Evolutionary conservation across 306 rosid genomes (phyloP), one percentile per base, ranked within the genome.

Genomic region (Astragalus glycyphyllos): DNA sequence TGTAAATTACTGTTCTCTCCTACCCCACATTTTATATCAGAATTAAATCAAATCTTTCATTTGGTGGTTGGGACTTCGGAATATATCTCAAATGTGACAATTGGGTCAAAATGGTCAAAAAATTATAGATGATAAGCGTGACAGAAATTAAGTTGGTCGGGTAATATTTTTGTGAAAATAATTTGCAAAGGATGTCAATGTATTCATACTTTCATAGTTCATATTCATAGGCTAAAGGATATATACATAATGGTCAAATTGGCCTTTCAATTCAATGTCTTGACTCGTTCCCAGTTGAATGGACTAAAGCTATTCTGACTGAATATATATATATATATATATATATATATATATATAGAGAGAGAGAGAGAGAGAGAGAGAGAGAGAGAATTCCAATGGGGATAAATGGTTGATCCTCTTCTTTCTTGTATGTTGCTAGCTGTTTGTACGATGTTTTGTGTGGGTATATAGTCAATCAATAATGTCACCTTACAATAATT

Each of bases 1-100:
- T 55, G n/a, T 12, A 65, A 54, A 65, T 55, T 74, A 74, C 79
- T 11, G 11, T 65, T 65, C 53, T 46, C 44, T 54, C 72, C 49
- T 74, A 6, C 48, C 65, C 49, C 48, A 6, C 63, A 44, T 73
- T 60, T 35, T 59, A 17, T 41, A 42, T 63, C 14, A 11, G 69
- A 63, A 63, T 63, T 42, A 63, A 63, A 17, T 62, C 51, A 17
- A 41, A n/a, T n/a, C n/a, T n/a, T n/a, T 41, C 51, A 62, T 62
- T 62, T 41, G 68, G 51, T 60, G 49, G 67, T 60, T 60, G 67
- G 10, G 10, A 38, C 6, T 37, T 60, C 38, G 10, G n/a, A 48
- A 60, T 16, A 38, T 46, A 59, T 37, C n/a, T n/a, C n/a, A n/a
- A n/a, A n/a, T n/a, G n/a, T n/a, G n/a, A n/a, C n/a, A n/a, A n/a